phyloP scores from a whole-genome alignment of 768 basidiomycete species.

The Trametes elegans region DNA sequence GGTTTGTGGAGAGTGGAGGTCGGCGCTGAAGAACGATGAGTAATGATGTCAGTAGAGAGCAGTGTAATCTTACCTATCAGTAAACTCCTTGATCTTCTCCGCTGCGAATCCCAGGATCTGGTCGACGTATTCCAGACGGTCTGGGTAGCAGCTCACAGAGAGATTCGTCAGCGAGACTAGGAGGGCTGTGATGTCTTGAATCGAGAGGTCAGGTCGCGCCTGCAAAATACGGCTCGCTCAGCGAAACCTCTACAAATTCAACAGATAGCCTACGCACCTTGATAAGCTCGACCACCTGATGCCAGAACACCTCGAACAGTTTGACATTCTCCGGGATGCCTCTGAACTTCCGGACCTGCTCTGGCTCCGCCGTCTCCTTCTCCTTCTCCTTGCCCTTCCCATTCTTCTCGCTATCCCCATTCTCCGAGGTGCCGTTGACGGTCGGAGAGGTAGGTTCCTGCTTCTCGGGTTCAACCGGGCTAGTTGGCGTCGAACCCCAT shows the following conservation, averaged over 20 bases:
- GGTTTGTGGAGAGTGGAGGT: conserved; percentile 85
- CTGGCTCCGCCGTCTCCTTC: conserved; percentile 29
- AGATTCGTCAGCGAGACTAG: conserved; percentile 94
- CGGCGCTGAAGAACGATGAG: conserved; percentile 53
- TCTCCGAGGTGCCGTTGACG: conserved; percentile 16
- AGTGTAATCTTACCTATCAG: conserved; percentile 58
- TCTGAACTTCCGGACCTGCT: conserved; percentile 73
- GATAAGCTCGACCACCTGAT: conserved; percentile 96
- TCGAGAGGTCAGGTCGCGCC: conserved; percentile 96
- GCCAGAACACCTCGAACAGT: conserved; percentile 98
- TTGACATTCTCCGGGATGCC: conserved; percentile 95
- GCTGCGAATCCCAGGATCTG: conserved; percentile 90
- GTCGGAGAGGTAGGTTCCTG: conserved; percentile 9
- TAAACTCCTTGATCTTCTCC: conserved; percentile 80
- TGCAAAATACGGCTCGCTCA: conserved; percentile 28
- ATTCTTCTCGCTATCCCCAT: conserved; percentile 29
- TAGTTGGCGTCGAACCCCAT: conserved; percentile 31
- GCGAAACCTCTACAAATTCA: conserved; percentile 7
- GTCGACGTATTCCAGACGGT: conserved; percentile 94
- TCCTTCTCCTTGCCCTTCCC: conserved; percentile 65
- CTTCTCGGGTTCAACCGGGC: conserved; percentile 23
- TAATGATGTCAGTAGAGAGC: background rate
- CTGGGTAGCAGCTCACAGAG: conserved; percentile 95
- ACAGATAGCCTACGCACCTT: conserved; percentile 56
- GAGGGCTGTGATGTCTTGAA: conserved; percentile 96